A percentile compares a stretch with the other conserved stretches of the same genome.
phyloP scores from a whole-genome alignment of 2,329 filamentous ascomycete species.

The Hypomyces perniciosus region DNA sequence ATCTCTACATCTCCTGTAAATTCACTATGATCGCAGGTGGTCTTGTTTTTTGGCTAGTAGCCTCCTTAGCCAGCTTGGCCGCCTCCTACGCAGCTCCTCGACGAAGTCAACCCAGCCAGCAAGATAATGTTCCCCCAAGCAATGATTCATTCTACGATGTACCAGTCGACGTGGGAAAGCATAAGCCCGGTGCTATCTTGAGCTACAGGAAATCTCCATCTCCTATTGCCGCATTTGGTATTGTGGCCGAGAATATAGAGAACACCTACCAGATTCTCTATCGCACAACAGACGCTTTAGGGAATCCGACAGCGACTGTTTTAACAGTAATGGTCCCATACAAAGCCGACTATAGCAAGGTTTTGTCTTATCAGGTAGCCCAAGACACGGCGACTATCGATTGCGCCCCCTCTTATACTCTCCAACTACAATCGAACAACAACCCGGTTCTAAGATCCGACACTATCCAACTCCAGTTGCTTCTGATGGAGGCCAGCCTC shows the following conservation, averaged over 20 bases:
- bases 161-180: conserved; percentile 1
- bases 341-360: conserved; percentile 20
- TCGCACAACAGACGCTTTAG: conserved; percentile 31
- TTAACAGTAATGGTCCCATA: conserved; percentile 33
- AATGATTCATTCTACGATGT: conserved; percentile 16
- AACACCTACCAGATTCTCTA: conserved; percentile 31
- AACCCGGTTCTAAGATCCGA: conserved; percentile 33
- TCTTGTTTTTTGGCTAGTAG: background rate
- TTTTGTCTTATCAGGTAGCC: conserved; percentile 38
- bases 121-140: conserved; percentile 5
- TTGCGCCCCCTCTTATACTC: conserved; percentile 21
- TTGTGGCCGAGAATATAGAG: conserved; percentile 16
- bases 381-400: conserved; percentile 35
- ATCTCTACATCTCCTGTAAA: too few species aligned
- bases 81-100: background rate
- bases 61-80: background rate
- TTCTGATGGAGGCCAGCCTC: conserved; percentile 26
- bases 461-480: conserved; percentile 17
- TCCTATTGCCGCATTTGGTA: conserved; percentile 10
- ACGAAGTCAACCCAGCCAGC: background rate
- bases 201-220: conserved; percentile 10
- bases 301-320: conserved; percentile 30
- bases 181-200: conserved; percentile 13
- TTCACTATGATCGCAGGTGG: too few species aligned
- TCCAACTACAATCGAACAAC: conserved; percentile 12